Evolutionary conservation across 163 green algal genomes (phyloP), one percentile per base, ranked within the genome.

Genomic region (Coccomyxa subellipsoidea): DNA sequence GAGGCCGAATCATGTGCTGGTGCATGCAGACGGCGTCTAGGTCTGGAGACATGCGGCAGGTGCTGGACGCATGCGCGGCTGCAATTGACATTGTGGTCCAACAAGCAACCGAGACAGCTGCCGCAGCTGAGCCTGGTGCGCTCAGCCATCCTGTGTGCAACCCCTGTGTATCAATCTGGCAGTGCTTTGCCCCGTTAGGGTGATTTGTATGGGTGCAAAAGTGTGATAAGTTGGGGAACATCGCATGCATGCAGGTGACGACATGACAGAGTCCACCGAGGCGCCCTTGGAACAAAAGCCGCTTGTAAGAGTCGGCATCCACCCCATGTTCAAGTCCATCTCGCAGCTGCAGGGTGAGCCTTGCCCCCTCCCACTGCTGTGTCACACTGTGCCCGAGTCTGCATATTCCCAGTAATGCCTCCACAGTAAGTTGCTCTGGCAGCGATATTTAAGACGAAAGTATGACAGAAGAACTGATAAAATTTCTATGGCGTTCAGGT

Each of bases 21-120:
- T 38, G 76, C 29, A 32, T 82, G 72, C 83, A 87, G 76, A 69
- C 79, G 40, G 83, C 77, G 4, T 71, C 76, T 5, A 38, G 37
- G 18, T 78, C 29, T 71, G 84, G 84, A 38, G 84, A 87, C 80
- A 87, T 87, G 84, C 47, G 84, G 37, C 73, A 82, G 7, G 78
- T 73, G 6, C 81, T 88, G 79, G 81, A 90, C 77, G 84, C 88
- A 3, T 86, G 82, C 82, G 38, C 69, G 1, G 29, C 39, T 29
- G 89, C 89, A 1, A 4, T 90, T 10, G 80, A 85, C 29, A 18
- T 38, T 35, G 79, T 80, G 37, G 76, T 80, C 21, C 38, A 82
- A 12, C 27, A 83, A 10, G 84, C 82, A 32, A 86, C 40, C 4
- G 77, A 81, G 21, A 29, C 35, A 29, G 31, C n/a, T 39, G 71